Conservation (phyloP, 441 rosid genomes). For the Syzygium malaccense region DNA sequence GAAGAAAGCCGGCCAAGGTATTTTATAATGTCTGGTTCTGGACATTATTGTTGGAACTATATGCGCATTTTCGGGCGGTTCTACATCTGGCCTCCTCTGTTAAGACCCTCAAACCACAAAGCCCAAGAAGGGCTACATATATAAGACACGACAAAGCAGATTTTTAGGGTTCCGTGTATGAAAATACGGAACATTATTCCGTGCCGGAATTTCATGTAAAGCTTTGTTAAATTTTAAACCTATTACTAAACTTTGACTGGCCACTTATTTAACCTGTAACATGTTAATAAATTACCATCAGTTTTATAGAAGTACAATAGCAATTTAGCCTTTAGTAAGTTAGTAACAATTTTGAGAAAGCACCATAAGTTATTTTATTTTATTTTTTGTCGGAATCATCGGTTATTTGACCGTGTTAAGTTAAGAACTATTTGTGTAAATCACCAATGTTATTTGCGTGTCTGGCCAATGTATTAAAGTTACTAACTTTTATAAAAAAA, state of each 20-base stretch:
- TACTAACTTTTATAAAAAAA: too few relatives aligned
- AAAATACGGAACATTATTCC: background rate
- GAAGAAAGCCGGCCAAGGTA: background rate
- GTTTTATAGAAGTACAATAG: background rate
- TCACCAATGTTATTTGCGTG: too few relatives aligned
- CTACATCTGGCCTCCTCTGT: background rate
- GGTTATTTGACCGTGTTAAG: too few relatives aligned
- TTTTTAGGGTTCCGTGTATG: background rate
- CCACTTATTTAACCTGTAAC: background rate
- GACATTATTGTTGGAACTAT: background rate
- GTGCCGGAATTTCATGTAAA: background rate
- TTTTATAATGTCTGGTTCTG: background rate
- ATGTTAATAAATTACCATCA: background rate
- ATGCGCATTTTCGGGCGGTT: background rate
- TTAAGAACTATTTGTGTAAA: too few relatives aligned
- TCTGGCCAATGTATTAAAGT: too few relatives aligned
- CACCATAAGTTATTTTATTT: too few relatives aligned
- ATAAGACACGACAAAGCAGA: background rate
- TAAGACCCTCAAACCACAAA: background rate
- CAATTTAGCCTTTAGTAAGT: background rate
- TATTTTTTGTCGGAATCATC: too few relatives aligned
- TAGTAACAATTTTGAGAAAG: background rate
- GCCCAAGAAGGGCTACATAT: background rate
- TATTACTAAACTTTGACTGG: background rate
- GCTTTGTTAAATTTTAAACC: background rate